Evolutionary conservation across 306 rosid genomes (phyloP).

Genomic region (Hippophae gyantsensis): DNA sequence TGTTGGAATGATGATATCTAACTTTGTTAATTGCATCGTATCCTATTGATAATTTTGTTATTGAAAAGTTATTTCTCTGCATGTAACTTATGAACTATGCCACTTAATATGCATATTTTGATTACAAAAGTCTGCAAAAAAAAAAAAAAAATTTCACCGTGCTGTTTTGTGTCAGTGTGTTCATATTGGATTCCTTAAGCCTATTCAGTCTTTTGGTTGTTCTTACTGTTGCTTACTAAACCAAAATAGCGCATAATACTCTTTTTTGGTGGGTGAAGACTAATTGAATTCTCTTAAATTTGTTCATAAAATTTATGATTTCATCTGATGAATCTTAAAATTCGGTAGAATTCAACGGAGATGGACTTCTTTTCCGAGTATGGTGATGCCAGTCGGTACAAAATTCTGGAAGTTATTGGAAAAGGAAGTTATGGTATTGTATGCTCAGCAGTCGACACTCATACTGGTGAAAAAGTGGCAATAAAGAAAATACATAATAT

Average conservation of each 20-base stretch:
- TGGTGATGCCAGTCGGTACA: constrained; percentile 76
- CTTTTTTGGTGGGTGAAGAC: constrained; percentile 10
- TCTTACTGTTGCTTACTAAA: neutral
- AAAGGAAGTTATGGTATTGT: constrained; percentile 97
- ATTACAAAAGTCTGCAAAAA: no score
- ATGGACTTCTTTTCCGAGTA: constrained; percentile 90
- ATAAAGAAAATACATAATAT: constrained; percentile 86
- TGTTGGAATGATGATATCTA: no score
- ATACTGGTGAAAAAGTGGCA: constrained; percentile 81
- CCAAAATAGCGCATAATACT: no score
- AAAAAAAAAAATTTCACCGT: no score
- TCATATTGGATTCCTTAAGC: neutral
- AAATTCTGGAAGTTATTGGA: constrained; percentile 87
- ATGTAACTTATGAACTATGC: no score
- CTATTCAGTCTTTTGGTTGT: neutral
- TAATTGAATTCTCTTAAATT: neutral
- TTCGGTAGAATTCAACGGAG: constrained; percentile 57
- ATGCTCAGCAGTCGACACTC: constrained; percentile 91
- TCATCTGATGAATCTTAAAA: constrained; percentile 19
- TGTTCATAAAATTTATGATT: constrained; percentile 6
- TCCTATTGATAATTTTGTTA: no score
- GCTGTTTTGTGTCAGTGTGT: neutral
- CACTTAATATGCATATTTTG: no score
- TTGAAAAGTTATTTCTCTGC: no score
- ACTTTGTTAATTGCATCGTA: no score